These are phyloP conservation scores for Heimioporus sp. DNA, from an alignment of 768 basidiomycete genomes.

Conservation along the genomic window DNA sequence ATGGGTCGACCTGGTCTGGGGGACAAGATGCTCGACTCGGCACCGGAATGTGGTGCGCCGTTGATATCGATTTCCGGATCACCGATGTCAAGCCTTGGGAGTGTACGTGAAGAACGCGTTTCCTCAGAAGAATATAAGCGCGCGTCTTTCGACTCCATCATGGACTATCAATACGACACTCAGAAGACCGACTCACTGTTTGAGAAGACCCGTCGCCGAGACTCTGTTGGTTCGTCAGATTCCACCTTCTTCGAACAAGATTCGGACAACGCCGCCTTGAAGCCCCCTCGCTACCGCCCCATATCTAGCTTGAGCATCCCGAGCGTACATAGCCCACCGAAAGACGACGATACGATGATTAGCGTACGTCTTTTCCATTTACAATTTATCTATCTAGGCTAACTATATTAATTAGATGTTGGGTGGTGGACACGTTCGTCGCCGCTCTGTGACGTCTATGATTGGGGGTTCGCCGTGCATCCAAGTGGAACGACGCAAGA, in stretches of 20 bases:
- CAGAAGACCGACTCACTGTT: constrained; percentile 53
- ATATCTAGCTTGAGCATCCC: constrained; percentile 60
- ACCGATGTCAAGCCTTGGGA: constrained; percentile 45
- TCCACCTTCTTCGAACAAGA: constrained; percentile 59
- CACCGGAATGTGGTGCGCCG: constrained; percentile 48
- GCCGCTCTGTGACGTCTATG: constrained; percentile 61
- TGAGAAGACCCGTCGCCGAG: constrained; percentile 56
- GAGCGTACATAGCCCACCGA: constrained; percentile 45
- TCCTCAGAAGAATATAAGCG: constrained; percentile 24
- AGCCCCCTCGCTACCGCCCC: constrained; percentile 60
- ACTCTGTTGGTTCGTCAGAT: constrained; percentile 48
- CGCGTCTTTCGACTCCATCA: constrained; percentile 62
- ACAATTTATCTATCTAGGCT: not conserved
- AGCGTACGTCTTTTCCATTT: constrained; percentile 44
- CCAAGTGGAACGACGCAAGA: constrained; percentile 62
- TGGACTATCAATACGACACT: constrained; percentile 48
- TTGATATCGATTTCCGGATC: constrained; percentile 66
- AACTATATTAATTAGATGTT: constrained; percentile 55
- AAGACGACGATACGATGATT: constrained; percentile 83
- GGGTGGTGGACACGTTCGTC: constrained; percentile 72
- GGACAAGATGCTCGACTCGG: constrained; percentile 84
- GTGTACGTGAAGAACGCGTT: constrained; percentile 10
- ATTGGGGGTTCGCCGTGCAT: constrained; percentile 72
- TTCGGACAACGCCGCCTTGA: constrained; percentile 30
- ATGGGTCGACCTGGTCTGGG: constrained; percentile 72